A percentile compares a stretch with the other conserved stretches of the same genome.
phyloP scores from a whole-genome alignment of 176 grass and related monocot species.

The Alopecurus myosuroides region DNA sequence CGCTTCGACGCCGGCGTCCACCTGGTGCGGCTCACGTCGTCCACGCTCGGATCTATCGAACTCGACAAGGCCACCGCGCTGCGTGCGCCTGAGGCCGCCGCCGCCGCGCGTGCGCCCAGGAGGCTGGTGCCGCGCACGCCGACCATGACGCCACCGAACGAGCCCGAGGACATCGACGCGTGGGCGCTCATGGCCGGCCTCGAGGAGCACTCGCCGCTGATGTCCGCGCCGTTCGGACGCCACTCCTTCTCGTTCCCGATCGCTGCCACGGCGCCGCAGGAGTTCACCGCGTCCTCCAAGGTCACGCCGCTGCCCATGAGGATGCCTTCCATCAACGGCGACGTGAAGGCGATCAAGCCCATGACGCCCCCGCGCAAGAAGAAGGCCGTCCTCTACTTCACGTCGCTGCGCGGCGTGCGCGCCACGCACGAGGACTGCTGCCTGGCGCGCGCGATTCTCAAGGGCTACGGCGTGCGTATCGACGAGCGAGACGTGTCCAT shows the following conservation, averaged over 20 bases:
- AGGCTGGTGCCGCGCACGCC: slow-evolving; percentile 54
- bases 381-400: slow-evolving; percentile 87
- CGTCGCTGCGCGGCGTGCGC: slow-evolving; percentile 79
- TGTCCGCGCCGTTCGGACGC: slow-evolving; percentile 43
- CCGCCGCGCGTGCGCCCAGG: not conserved
- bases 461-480: slow-evolving; percentile 59
- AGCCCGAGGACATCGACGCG: slow-evolving; percentile 80
- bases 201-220: slow-evolving; percentile 51
- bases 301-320: slow-evolving; percentile 32
- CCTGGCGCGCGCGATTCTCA: slow-evolving; percentile 61
- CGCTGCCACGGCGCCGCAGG: not conserved
- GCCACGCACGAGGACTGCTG: slow-evolving; percentile 78
- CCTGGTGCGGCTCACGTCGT: slow-evolving; percentile 64
- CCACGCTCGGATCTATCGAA: slow-evolving; percentile 64
- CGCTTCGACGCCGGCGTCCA: slow-evolving; percentile 31
- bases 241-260: slow-evolving; percentile 90
- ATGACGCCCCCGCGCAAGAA: not conserved
- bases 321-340: not conserved
- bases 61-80: slow-evolving; percentile 23
- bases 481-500: slow-evolving; percentile 98
- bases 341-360: not conserved
- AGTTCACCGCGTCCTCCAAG: slow-evolving; percentile 36
- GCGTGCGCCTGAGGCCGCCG: slow-evolving; percentile 3
- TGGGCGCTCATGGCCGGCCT: slow-evolving; percentile 80
- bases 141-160: slow-evolving; percentile 90